Base-by-base conservation (phyloP, 2,329 filamentous ascomycete species). In the Trichoderma polysporum region DNA sequence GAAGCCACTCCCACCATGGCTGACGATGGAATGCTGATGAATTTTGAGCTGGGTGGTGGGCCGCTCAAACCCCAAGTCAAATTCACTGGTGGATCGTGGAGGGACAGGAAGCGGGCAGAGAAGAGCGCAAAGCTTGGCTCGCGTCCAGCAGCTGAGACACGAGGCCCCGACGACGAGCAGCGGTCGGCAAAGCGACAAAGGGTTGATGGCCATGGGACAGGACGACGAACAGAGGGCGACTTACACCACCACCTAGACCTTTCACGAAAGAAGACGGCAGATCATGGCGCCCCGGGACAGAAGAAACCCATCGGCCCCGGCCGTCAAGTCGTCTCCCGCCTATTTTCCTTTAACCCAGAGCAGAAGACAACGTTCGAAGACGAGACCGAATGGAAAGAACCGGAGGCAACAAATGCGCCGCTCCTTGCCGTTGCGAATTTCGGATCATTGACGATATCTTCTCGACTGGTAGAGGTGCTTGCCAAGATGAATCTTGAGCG, bases 11-110 rank as follows among this genome's bases (percentile, higher is more conserved):
- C 27, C 45, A 70, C 52, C 68, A 97, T 98, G 94, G 92, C 92
- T 60, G 94, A 98, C 82, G 92, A 97, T 88, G 93, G 93, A 72
- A 91, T 99, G 88, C 86, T 97, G 66, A 83, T 98, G 76, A 98
- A 98, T 74, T 97, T 98, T 77, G 89, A 93, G 73, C 82, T 97
- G 66, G 86, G 87, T 31, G 88, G 92, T 68, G 85, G 82, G 19
- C 85, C 90, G 13, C 77, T 92, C 63, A 85, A 89, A 68, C 83
- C 85, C 6, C 81, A 86, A 63, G 82, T 86, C 68, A 88, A 84
- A 71, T 92, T 96, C 78, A 95, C 91, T 76, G 95, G 95, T 72
- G 95, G 95, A n/a, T 87, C 88, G 73, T 99, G 95, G 95, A 91
- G 91, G 75, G 94, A 97, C 76, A 87, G 95, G 69, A 85, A 94